Conservation (phyloP, 352 stramenopile species). For the Phytophthora litchii region DNA sequence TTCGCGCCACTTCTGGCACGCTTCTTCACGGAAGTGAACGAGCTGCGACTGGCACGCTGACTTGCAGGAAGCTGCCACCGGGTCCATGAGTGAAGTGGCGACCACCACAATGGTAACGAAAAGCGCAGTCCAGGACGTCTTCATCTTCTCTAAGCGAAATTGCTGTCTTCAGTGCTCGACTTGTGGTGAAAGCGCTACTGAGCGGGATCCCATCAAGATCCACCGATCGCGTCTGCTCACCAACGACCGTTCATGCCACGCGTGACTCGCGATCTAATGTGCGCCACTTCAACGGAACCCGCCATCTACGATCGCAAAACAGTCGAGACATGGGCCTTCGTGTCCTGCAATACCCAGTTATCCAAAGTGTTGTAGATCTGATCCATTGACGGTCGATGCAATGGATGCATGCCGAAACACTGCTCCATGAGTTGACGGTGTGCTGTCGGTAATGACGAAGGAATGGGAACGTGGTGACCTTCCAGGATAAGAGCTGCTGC, state of each 20-base stretch:
- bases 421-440: conserved; percentile 62
- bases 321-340: conserved; percentile 28
- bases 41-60: conserved; percentile 49
- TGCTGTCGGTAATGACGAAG: conserved; percentile 36
- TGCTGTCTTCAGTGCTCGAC: conserved; percentile 1
- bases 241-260: conserved; percentile 9
- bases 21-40: conserved; percentile 43
- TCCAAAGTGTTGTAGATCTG: conserved; percentile 71
- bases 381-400: conserved; percentile 65
- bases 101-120: conserved; percentile 18
- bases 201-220: conserved; percentile 2
- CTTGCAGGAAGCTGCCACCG: conserved; percentile 26
- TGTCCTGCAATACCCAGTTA: conserved; percentile 62
- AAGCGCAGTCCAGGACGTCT: conserved; percentile 33
- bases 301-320: not conserved
- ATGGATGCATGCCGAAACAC: conserved; percentile 67
- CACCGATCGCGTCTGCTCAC: conserved; percentile 16
- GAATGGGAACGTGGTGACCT: conserved; percentile 69
- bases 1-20: conserved; percentile 50
- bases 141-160: conserved; percentile 22
- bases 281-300: conserved; percentile 18
- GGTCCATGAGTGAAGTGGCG: conserved; percentile 7
- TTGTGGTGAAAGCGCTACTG: conserved; percentile 21
- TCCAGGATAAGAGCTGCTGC: conserved; percentile 66
- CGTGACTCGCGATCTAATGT: conserved; percentile 27